Evolutionary conservation across 2,329 filamentous ascomycete genomes (phyloP), one percentile per base, ranked within the genome.

Genomic region (Aschersonia sp.): DNA sequence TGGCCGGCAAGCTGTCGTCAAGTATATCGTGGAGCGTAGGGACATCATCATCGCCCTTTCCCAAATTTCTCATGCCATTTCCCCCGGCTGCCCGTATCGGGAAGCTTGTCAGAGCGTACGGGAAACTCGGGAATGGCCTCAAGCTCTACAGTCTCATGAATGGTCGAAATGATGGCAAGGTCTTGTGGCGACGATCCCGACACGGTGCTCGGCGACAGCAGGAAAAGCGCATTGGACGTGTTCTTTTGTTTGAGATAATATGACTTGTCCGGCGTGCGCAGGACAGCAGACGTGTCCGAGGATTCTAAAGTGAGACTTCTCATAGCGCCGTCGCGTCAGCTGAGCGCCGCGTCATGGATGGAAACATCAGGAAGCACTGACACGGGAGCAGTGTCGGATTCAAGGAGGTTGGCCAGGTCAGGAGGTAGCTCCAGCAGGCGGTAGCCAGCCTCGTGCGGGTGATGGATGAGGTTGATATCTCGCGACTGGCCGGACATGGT

Each of bases 201-300:
- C 5, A 54, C 43, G 10, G 49, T 14, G 44, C 50, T 40, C 5
- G 69, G 63, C 30, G 64, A 58, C 32, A 82, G 64, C 4, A 83
- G 59, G 55, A 81, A 73, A 44, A 83, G 67, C n/a, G 74, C 73
- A 57, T 83, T 83, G 43, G 79, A 83, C 0, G 79, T 81, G 59
- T 81, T 82, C 59, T 82, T 82, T 56, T 82, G 79, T 32, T 74
- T 75, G 44, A 83, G 67, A 5, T 69, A 69, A 62, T 79, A 83
- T 12, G 70, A 73, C 54, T 70, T 72, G 47, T 65, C 60, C 4
- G 68, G 69, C 1, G 71, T 69, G 54, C 65, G 71, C 47, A 82
- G 68, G 41, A 79, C 58, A 30, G 77, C 76, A 2, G 61, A 59
- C 1, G 68, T 62, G 29, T 71, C 64, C 22, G 73, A 73, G 10